phyloP scores from a whole-genome alignment of 371 early-diverging fungal genomes.

The Saksenaea vasiformis region DNA sequence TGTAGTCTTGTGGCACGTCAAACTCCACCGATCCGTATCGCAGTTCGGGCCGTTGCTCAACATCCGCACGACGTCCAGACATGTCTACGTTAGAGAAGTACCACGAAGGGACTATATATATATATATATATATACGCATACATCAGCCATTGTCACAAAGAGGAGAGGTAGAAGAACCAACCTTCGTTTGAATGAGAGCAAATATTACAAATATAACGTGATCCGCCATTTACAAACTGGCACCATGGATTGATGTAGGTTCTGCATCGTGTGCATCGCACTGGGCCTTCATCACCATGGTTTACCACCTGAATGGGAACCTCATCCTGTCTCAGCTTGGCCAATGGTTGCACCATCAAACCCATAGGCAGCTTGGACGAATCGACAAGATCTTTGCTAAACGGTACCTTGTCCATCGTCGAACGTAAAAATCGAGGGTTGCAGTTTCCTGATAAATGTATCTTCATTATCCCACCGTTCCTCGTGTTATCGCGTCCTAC shows the following conservation, averaged over 20 bases:
- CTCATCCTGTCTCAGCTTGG: slow-evolving; percentile 76
- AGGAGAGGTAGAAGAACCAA: slow-evolving; percentile 17
- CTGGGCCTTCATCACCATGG: slow-evolving; percentile 89
- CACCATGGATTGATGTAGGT: slow-evolving; percentile 95
- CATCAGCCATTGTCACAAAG: background rate
- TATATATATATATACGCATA: background rate
- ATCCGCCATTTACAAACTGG: slow-evolving; percentile 88
- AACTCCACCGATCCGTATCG: slow-evolving; percentile 91
- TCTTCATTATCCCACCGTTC: background rate
- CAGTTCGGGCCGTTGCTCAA: slow-evolving; percentile 88
- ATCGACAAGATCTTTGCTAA: slow-evolving; percentile 80
- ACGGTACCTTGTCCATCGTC: slow-evolving; percentile 87
- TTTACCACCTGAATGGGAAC: slow-evolving; percentile 84
- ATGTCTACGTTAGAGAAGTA: slow-evolving; percentile 96
- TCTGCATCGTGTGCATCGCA: slow-evolving; percentile 91
- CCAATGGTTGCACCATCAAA: slow-evolving; percentile 91
- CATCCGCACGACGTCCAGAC: slow-evolving; percentile 89
- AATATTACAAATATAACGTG: slow-evolving; percentile 89
- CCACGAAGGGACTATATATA: slow-evolving; percentile 75
- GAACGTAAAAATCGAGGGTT: slow-evolving; percentile 92
- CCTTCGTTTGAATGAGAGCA: slow-evolving; percentile 87
- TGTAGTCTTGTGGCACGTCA: slow-evolving; percentile 78
- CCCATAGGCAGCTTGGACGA: slow-evolving; percentile 85
- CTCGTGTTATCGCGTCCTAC: slow-evolving; percentile 25
- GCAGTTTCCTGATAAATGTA: slow-evolving; percentile 68